Conservation (phyloP, 2,329 filamentous ascomycete species). For the Ascosphaera apis region DNA sequence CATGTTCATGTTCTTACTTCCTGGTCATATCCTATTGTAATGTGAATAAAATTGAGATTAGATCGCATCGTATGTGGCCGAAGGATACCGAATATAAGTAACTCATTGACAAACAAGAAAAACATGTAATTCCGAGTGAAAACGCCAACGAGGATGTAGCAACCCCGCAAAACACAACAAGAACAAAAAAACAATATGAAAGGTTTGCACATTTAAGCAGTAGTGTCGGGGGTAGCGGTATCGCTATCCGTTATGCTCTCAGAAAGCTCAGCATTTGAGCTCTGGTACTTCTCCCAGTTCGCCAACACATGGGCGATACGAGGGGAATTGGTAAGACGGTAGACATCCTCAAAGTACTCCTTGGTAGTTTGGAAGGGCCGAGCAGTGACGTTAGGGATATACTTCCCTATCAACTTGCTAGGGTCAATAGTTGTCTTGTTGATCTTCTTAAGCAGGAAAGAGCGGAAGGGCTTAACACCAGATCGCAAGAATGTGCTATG, state of each 20-base stretch:
- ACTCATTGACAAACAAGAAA: too few relatives aligned
- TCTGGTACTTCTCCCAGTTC: constrained; percentile 58
- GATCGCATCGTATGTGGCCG: neutral
- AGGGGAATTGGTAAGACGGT: constrained; percentile 65
- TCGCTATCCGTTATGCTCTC: constrained; percentile 6
- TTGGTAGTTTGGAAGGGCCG: constrained; percentile 86
- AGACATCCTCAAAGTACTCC: constrained; percentile 99
- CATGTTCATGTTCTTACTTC: neutral
- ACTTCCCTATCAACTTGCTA: constrained; percentile 89
- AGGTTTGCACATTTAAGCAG: neutral
- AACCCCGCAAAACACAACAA: too few relatives aligned
- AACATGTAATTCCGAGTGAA: neutral
- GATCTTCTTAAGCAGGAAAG: constrained; percentile 98
- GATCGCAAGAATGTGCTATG: constrained; percentile 95
- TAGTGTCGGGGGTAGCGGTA: neutral
- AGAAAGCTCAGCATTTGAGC: constrained; percentile 11
- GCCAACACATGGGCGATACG: constrained; percentile 37
- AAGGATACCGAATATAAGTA: neutral
- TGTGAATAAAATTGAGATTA: neutral
- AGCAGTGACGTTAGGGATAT: constrained; percentile 96
- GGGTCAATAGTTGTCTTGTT: constrained; percentile 98
- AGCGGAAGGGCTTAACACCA: constrained; percentile 96
- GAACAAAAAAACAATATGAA: constrained; percentile 4
- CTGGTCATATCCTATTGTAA: neutral
- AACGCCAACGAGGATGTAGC: neutral